Base-by-base conservation (phyloP, 352 stramenopile species). In the Vaucheria bursata region DNA sequence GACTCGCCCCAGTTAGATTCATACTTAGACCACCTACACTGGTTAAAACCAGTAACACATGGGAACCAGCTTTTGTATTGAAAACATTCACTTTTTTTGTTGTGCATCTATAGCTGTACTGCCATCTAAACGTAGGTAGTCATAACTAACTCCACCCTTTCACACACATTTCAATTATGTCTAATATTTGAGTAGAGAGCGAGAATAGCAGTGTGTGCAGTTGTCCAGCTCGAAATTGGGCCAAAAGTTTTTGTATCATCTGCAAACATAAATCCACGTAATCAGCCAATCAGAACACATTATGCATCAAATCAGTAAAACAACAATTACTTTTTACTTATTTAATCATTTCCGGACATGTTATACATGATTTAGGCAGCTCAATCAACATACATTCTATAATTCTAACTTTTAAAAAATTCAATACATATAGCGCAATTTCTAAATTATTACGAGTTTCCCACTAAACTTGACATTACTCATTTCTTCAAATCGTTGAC, bases 21-120 rank as follows among this genome's bases (percentile, higher is more conserved):
- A 97, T 87, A 12, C 93, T 93, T 52, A 97, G 91, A 0, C 93
- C 93, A 31, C 93, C 93, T 3, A 91, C 91, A 31, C 32, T 78
- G 29, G 91, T 97, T 38, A 88, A 94, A 53, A 97, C 81, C 34
- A 97, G 95, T 72, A 97, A 97, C 68, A 91, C 91, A 76, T 96
- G 96, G 6, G 95, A 89, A n/a, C 52, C 77, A 75, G 77, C 38
- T 68, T 45, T 25, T 0, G 85, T 81, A 84, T 97, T 97, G 82
- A n/a, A 97, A 97, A 31, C 90, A 86, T 25, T 97, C 89, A 88
- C 96, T 96, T 1, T 97, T 85, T 34, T 85, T 84, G 79, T 95
- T 91, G 0, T 93, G 86, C 67, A 92, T 88, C 68, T 53, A 67
- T 50, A 50, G 39, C 39, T 50, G 39, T 50, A 69, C 35, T 69